A percentile compares a stretch with the other conserved stretches of the same genome.
phyloP scores from a whole-genome alignment of 2,329 filamentous ascomycete species.

The Purpureocillium lavendulum region DNA sequence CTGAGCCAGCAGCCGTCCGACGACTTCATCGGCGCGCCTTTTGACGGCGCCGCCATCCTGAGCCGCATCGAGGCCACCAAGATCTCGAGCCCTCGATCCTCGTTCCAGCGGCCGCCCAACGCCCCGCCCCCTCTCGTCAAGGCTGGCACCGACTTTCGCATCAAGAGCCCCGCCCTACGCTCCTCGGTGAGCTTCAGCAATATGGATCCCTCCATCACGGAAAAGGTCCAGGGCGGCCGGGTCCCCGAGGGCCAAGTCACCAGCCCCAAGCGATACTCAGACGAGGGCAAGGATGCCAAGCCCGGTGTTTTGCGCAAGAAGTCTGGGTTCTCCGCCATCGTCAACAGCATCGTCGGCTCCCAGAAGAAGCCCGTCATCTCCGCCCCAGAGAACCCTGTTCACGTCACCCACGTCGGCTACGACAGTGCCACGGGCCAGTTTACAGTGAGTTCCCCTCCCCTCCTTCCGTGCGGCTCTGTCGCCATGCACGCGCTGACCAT shows the following conservation, averaged over 20 bases:
- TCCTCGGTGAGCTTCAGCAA: conserved; percentile 49
- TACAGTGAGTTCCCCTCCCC: conserved; percentile 54
- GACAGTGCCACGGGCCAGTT: conserved; percentile 95
- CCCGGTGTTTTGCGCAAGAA: conserved; percentile 65
- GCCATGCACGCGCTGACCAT: not conserved
- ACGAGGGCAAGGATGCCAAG: conserved; percentile 62
- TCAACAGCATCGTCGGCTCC: conserved; percentile 75
- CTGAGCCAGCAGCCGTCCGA: conserved; percentile 32
- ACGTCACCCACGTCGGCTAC: conserved; percentile 96
- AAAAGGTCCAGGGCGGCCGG: conserved; percentile 24
- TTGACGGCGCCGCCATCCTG: conserved; percentile 55
- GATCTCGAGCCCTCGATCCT: conserved; percentile 22
- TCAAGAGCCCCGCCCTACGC: conserved; percentile 46
- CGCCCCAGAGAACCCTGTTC: conserved; percentile 94
- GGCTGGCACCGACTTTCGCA: conserved; percentile 44
- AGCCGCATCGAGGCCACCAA: conserved; percentile 49
- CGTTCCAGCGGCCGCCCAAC: conserved; percentile 18
- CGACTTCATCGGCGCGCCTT: conserved; percentile 56
- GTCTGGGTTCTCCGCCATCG: conserved; percentile 78
- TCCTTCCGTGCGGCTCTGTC: conserved; percentile 1
- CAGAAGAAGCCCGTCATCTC: conserved; percentile 90
- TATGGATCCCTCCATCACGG: conserved; percentile 29
- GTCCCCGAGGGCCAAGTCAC: conserved; percentile 32
- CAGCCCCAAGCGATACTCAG: conserved; percentile 66
- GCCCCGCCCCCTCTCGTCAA: conserved; percentile 30